These are phyloP conservation scores for Casuarina glauca DNA, from an alignment of 306 rosid genomes.

Conservation along the genomic window DNA sequence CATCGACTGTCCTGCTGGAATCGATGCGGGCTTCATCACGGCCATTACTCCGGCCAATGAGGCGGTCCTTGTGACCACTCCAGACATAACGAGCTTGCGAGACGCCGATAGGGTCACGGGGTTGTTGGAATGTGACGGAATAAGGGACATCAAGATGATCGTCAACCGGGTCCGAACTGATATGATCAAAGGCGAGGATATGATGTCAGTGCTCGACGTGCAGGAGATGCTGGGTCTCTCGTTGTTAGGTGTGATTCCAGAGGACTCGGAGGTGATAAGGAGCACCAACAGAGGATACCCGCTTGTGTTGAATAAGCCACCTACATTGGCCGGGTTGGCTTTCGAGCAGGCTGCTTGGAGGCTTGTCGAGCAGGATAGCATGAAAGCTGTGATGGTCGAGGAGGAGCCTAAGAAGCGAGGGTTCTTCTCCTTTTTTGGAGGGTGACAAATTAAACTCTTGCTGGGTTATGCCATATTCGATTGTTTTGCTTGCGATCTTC, in stretches of 20 bases:
- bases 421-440: conserved; percentile 94
- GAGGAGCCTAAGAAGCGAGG: conserved; percentile 90
- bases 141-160: conserved; percentile 94
- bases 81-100: conserved; percentile 84
- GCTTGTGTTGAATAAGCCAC: conserved; percentile 84
- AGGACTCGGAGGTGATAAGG: conserved; percentile 84
- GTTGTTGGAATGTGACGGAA: conserved; percentile 88
- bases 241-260: conserved; percentile 82
- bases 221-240: conserved; percentile 96
- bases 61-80: conserved; percentile 84
- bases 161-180: conserved; percentile 94
- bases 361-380: conserved; percentile 94
- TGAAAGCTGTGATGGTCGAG: conserved; percentile 90
- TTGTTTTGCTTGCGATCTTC: conserved; percentile 9
- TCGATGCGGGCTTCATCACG: conserved; percentile 93
- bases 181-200: conserved; percentile 95
- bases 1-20: conserved; percentile 95
- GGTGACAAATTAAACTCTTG: conserved; percentile 20
- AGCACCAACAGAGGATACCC: conserved; percentile 96
- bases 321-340: conserved; percentile 92
- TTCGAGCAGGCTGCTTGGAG: conserved; percentile 99
- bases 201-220: conserved; percentile 97
- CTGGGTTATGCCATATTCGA: background rate
- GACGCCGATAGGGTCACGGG: conserved; percentile 95
- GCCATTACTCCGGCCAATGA: conserved; percentile 97